Conservation (phyloP, 352 stramenopile species). For the Phytophthora ohioensis region DNA sequence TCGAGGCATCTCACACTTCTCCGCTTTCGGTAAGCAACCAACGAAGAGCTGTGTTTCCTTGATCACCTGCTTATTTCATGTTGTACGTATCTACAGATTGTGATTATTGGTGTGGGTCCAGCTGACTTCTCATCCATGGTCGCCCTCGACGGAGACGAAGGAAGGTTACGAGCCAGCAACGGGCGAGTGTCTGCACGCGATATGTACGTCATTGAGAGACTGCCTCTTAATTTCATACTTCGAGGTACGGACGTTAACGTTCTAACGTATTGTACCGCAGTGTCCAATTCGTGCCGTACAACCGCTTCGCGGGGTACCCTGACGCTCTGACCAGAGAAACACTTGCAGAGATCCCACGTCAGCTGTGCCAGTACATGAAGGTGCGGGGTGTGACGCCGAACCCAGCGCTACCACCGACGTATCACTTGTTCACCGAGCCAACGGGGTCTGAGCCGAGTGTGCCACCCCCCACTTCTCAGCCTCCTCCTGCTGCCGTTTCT, state of each 20-base stretch:
- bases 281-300: constrained; percentile 77
- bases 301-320: constrained; percentile 53
- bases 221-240: not conserved
- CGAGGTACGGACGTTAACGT: constrained; percentile 3
- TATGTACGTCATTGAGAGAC: constrained; percentile 51
- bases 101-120: constrained; percentile 80
- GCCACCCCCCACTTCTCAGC: constrained; percentile 21
- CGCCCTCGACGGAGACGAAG: constrained; percentile 66
- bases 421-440: constrained; percentile 54
- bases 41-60: not conserved
- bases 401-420: constrained; percentile 53
- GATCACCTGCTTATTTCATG: constrained; percentile 9
- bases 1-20: constrained; percentile 60
- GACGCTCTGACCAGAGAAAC: constrained; percentile 59
- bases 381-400: constrained; percentile 65
- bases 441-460: constrained; percentile 20
- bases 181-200: constrained; percentile 55
- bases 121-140: constrained; percentile 81
- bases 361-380: constrained; percentile 85
- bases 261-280: constrained; percentile 29
- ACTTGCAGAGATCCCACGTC: constrained; percentile 75
- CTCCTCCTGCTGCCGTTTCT: constrained; percentile 27
- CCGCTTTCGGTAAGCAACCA: constrained; percentile 51
- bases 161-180: constrained; percentile 52
- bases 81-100: constrained; percentile 49